These are phyloP conservation scores for Fusarium mexicanum DNA, from an alignment of 2,329 filamentous ascomycete genomes.

Conservation along the genomic window DNA sequence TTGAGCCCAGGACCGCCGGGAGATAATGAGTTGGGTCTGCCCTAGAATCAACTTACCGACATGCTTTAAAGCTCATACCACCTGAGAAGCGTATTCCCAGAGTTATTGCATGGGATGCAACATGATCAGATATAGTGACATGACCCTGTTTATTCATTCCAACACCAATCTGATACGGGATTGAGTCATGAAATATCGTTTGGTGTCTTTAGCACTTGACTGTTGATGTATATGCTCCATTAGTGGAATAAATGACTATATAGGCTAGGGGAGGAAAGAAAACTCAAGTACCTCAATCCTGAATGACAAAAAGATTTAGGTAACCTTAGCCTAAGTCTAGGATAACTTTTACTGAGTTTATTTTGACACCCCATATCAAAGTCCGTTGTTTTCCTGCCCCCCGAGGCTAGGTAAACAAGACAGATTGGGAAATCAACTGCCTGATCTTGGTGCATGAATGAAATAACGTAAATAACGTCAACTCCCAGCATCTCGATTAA, in stretches of 20 bases:
- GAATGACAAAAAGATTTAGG: too few species aligned
- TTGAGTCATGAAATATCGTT: neutral
- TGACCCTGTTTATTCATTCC: neutral
- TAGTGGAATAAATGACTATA: neutral
- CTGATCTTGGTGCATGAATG: neutral
- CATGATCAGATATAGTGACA: neutral
- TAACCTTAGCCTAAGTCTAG: too few species aligned
- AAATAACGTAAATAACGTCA: neutral
- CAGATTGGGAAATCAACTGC: neutral
- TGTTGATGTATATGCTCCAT: neutral
- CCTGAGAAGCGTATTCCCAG: neutral
- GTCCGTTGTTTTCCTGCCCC: too few species aligned
- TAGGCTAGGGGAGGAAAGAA: too few species aligned
- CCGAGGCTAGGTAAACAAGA: neutral
- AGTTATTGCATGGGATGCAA: neutral
- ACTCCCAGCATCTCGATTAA: neutral
- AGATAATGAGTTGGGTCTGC: neutral
- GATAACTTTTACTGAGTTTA: too few species aligned
- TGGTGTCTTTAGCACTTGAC: neutral
- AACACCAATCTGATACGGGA: neutral
- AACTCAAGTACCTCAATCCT: too few species aligned
- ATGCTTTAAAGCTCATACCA: neutral
- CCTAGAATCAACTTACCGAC: conserved; percentile 3
- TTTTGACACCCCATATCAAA: too few species aligned
- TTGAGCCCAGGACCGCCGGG: neutral